Conservation (phyloP, 1,284 basidiomycete species). For the Coriolopsis trogii region DNA sequence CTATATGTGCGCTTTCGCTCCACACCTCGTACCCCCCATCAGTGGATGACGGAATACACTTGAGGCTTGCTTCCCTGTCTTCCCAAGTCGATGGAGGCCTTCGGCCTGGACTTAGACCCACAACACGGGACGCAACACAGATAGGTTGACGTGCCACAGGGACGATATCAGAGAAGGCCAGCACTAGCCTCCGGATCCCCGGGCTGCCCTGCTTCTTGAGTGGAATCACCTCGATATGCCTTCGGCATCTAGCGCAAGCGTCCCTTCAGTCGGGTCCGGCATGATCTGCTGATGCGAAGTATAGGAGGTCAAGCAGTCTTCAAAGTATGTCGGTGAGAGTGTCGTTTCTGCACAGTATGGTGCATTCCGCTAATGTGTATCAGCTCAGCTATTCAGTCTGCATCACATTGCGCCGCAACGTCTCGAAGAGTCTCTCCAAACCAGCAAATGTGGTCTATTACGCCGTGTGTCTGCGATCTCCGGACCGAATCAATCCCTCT, state of each 20-base stretch:
- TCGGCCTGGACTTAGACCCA: constrained; percentile 5
- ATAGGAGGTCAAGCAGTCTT: background rate
- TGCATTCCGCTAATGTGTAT: too few relatives aligned
- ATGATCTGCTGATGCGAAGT: constrained; percentile 14
- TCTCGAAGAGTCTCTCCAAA: too few relatives aligned
- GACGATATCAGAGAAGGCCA: constrained; percentile 10
- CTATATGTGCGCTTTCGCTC: background rate
- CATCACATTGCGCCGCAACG: too few relatives aligned
- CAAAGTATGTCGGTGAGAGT: constrained; percentile 24
- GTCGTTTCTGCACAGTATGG: too few relatives aligned
- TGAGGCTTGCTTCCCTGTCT: constrained; percentile 7
- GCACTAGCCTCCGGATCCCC: constrained; percentile 11
- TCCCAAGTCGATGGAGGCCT: too few relatives aligned
- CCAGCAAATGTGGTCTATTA: too few relatives aligned
- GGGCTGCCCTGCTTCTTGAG: constrained; percentile 6
- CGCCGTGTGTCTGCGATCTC: too few relatives aligned
- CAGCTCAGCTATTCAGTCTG: too few relatives aligned
- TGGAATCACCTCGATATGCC: constrained; percentile 7
- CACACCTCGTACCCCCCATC: constrained; percentile 18
- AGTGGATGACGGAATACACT: constrained; percentile 7
- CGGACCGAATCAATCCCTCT: too few relatives aligned
- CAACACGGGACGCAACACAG: constrained; percentile 8
- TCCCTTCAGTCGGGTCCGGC: background rate
- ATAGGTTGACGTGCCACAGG: constrained; percentile 12
- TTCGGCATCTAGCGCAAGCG: constrained; percentile 5